phyloP scores from a whole-genome alignment of 495 filamentous ascomycete genomes.

The Hypoxylon rickii region DNA sequence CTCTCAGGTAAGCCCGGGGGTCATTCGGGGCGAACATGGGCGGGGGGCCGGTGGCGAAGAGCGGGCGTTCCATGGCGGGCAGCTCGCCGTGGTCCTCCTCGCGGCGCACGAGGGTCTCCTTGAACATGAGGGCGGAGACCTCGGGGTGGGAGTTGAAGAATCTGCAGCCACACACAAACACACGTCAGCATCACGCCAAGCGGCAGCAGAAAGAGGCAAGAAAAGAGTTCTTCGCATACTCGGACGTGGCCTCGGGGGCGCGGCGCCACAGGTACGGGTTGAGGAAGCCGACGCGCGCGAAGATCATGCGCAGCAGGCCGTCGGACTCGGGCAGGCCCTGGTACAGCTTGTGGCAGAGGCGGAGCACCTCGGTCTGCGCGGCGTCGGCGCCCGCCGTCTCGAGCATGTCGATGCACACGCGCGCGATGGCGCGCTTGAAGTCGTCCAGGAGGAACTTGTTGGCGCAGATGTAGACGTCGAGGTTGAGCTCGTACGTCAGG shows the following conservation, averaged over 20 bases:
- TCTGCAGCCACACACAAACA: too few species aligned
- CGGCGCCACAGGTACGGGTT: constrained; percentile 44
- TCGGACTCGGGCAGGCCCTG: constrained; percentile 46
- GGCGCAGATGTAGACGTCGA: constrained; percentile 53
- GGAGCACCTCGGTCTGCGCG: constrained; percentile 43
- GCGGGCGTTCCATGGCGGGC: constrained; percentile 48
- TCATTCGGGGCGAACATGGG: constrained; percentile 3
- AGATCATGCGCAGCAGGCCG: constrained; percentile 48
- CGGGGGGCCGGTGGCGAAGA: background rate
- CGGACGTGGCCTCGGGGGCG: constrained; percentile 38
- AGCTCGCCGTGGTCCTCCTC: constrained; percentile 46
- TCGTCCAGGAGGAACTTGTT: constrained; percentile 50
- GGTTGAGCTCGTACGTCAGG: constrained; percentile 47
- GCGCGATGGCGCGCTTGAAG: constrained; percentile 47
- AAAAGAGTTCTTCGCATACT: too few species aligned
- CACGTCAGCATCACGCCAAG: too few species aligned
- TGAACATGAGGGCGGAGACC: constrained; percentile 44
- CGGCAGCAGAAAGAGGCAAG: too few species aligned
- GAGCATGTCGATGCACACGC: constrained; percentile 49
- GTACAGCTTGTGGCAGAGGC: constrained; percentile 46
- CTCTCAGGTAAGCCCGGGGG: background rate
- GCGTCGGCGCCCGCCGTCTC: constrained; percentile 50
- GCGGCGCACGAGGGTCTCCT: constrained; percentile 48
- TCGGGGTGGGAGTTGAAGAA: constrained; percentile 47
- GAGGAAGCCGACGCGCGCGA: constrained; percentile 51